phyloP scores from a whole-genome alignment of 306 rosid species.

The Quercus bicolor region DNA sequence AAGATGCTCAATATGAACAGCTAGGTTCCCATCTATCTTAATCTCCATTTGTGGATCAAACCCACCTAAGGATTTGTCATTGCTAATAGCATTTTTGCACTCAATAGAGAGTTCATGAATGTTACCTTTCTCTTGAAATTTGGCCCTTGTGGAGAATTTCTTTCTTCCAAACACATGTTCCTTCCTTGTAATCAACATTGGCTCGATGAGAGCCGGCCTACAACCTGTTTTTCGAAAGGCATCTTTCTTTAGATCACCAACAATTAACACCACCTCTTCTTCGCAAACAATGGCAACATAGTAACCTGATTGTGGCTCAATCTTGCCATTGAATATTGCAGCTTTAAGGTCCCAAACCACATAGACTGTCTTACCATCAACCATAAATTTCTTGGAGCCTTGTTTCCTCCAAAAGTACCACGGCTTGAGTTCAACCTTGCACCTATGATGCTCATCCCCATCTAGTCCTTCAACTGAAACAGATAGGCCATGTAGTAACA shows the following conservation, averaged over 20 bases:
- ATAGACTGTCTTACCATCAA: conserved; percentile 56
- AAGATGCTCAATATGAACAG: conserved; percentile 70
- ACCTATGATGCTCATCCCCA: conserved; percentile 42
- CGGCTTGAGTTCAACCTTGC: conserved; percentile 88
- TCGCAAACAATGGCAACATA: conserved; percentile 75
- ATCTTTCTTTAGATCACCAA: conserved; percentile 78
- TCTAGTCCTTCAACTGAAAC: conserved; percentile 63
- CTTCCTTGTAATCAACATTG: conserved; percentile 60
- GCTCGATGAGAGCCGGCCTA: conserved; percentile 64
- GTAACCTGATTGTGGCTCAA: conserved; percentile 69
- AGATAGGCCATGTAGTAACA: conserved; percentile 72
- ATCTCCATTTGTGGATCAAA: conserved; percentile 85
- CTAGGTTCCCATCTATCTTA: conserved; percentile 70
- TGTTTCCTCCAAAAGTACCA: conserved; percentile 95
- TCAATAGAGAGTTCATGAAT: conserved; percentile 65
- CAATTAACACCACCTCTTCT: conserved; percentile 61
- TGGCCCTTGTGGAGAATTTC: conserved; percentile 58
- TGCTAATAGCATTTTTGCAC: conserved; percentile 42
- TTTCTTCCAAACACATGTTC: conserved; percentile 77
- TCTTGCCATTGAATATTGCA: conserved; percentile 71
- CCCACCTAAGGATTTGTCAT: conserved; percentile 26
- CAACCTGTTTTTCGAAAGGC: conserved; percentile 67
- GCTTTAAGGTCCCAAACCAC: conserved; percentile 83
- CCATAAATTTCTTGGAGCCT: conserved; percentile 66
- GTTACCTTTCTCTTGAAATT: conserved; percentile 54